These are phyloP conservation scores for Trypanosoma vivax DNA, from an alignment of 208 protist genomes.

Conservation along the genomic window DNA sequence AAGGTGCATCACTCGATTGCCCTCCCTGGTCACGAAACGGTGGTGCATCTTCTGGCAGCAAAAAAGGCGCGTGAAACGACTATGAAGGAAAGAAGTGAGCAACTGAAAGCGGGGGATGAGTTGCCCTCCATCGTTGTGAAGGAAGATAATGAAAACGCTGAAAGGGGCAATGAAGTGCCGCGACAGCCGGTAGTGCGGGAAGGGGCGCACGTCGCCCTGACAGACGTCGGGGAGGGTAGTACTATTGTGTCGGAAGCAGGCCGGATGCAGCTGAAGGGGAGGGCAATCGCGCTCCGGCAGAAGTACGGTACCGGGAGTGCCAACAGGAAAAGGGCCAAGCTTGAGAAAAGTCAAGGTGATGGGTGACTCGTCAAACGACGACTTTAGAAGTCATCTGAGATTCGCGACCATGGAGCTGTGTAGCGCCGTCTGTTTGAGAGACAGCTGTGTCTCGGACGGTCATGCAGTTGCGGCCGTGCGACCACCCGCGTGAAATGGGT, in stretches of 20 bases:
- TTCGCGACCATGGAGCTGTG: too few relatives aligned
- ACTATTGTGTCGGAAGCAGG: background rate
- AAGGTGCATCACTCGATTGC: conserved; percentile 28
- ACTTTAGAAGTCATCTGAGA: too few relatives aligned
- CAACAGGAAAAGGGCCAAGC: conserved; percentile 27
- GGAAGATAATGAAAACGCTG: background rate
- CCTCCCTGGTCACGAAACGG: conserved; percentile 51
- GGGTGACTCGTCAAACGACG: background rate
- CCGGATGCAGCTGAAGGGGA: conserved; percentile 6
- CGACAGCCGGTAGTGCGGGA: too few relatives aligned
- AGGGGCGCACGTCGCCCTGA: too few relatives aligned
- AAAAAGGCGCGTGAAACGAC: conserved; percentile 5
- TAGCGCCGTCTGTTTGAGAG: too few relatives aligned
- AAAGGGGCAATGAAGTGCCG: conserved; percentile 4
- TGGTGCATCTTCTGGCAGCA: conserved; percentile 8
- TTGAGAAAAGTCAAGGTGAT: conserved; percentile 9
- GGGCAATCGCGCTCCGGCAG: conserved; percentile 40
- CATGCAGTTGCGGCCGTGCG: too few relatives aligned
- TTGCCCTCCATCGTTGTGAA: background rate
- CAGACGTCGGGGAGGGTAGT: too few relatives aligned
- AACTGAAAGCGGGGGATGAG: background rate
- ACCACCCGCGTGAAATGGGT: too few relatives aligned
- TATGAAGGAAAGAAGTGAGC: conserved; percentile 1
- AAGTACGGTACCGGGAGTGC: conserved; percentile 36
- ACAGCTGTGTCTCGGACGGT: too few relatives aligned